Evolutionary conservation across 2,329 filamentous ascomycete genomes (phyloP), one percentile per base, ranked within the genome.

Genomic region (Colletotrichum tropicicola): DNA sequence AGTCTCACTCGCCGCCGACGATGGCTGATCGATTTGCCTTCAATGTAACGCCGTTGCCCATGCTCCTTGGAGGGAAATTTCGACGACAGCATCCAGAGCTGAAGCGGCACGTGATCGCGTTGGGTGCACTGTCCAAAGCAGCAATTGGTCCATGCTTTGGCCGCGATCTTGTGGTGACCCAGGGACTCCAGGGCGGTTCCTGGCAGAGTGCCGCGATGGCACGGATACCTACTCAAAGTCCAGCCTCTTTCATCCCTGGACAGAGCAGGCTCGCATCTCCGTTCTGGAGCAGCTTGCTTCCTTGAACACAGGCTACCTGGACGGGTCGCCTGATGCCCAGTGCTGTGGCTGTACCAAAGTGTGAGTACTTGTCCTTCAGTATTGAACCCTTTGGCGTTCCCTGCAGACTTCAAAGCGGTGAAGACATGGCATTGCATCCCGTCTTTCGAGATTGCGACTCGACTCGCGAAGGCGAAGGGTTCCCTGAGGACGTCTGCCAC

Each of bases 141-240:
- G 51, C n/a, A n/a, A n/a, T n/a, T 59, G 47, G 37, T 47, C 47
- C 43, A 6, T 12, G 47, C 39, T 17, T 44, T 15, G 6, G 41
- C 32, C 44, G 17, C 37, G 59, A 58, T 58, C 45, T 62, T 35
- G 13, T 32, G 39, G 30, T 55, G 39, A 17, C 13, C 23, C 39
- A 30, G 39, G 52, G 39, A 23, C 27, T 37, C 39, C 6, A 35
- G 35, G 32, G 27, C 58, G 28, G 28, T 35, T 52, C 54, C 47
- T 23, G 45, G 59, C 41, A 28, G n/a, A 44, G 54, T 53, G 39
- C 60, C 47, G 23, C 45, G 45, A 27, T 59, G 57, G 60, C 60
- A 64, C 60, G 60, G 60, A 58, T 63, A 45, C 48, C 27, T 2
- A 12, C 12, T 30, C 32, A 15, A 35, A 27, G 15, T 39, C 51